Base-by-base conservation (phyloP, 2,329 filamentous ascomycete species). In the Penicillium occitanis region DNA sequence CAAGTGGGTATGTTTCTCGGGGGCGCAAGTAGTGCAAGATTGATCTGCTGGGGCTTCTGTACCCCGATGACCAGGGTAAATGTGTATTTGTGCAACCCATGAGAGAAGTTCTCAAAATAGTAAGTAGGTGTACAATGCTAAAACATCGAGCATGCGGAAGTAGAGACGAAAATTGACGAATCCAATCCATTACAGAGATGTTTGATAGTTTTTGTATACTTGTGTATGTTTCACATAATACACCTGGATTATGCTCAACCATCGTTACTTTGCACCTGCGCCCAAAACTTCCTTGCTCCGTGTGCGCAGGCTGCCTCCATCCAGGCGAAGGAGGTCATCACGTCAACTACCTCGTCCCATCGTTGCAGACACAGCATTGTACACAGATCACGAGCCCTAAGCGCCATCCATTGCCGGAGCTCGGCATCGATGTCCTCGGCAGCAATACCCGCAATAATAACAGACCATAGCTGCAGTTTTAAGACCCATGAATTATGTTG, bases 261-360 rank as follows among this genome's bases (percentile, higher is more conserved):
- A 13, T 61, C 59, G 5, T 35, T 44, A 13, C n/a, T 30, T 28
- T 42, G 33, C 42, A 61, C 57, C 17, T 67, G 53, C 19, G 51
- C 61, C 67, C 67, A 68, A 7, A 67, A 59, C 17, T 51, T 65
- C 28, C 62, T 58, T n/a, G 61, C 65, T 14, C 61, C 55, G 19
- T 51, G 40, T n/a, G 50, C 51, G 19, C 64, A 67, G 19, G 60
- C 65, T 46, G 30, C 37, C n/a, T 68, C 65, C 55, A 67, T 51
- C 67, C 67, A 68, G 7, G 61, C 61, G 63, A 67, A 68, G 13
- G 62, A 64, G 7, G 30, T 63, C 67, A 68, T 65, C 25, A 68
- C 61, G 3, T 44, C 35, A 13, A 30, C 19, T 4, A 67, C 61
- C 22, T 64, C 30, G 2, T 59, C 28, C 67, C 65, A 68, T 4